Conservation (phyloP, 169 alveolate species). For the Eimeria zaria region DNA sequence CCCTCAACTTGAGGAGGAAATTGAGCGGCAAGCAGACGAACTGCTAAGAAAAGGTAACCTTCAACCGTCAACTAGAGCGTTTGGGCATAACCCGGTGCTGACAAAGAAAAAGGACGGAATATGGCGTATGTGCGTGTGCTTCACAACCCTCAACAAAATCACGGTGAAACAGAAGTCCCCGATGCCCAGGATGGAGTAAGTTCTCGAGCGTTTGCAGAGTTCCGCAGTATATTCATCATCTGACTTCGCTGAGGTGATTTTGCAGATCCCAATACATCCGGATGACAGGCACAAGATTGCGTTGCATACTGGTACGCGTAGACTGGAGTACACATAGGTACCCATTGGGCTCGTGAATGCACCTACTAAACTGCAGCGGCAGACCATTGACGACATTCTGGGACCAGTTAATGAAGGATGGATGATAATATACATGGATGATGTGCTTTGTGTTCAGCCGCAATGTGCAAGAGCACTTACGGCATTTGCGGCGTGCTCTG, state of each 20-base stretch:
- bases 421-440: neutral
- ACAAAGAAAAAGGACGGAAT: neutral
- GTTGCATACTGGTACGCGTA: neutral
- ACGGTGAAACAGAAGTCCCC: neutral
- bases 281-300: neutral
- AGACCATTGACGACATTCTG: neutral
- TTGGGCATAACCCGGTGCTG: constrained; percentile 17
- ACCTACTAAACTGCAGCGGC: neutral
- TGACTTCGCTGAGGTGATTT: neutral
- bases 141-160: neutral
- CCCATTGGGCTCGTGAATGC: neutral
- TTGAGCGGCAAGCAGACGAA: neutral
- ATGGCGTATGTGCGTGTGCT: neutral
- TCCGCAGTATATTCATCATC: neutral
- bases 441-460: neutral
- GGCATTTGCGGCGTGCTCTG: neutral
- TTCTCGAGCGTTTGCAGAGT: neutral
- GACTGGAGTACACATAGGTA: neutral
- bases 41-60: neutral
- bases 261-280: neutral
- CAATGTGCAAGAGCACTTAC: neutral
- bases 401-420: neutral
- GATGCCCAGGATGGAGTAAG: neutral
- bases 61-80: neutral
- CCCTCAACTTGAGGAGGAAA: neutral